A percentile compares a stretch with the other conserved stretches of the same genome.
phyloP scores from a whole-genome alignment of 768 basidiomycete species.

The Baorangia bicolor region DNA sequence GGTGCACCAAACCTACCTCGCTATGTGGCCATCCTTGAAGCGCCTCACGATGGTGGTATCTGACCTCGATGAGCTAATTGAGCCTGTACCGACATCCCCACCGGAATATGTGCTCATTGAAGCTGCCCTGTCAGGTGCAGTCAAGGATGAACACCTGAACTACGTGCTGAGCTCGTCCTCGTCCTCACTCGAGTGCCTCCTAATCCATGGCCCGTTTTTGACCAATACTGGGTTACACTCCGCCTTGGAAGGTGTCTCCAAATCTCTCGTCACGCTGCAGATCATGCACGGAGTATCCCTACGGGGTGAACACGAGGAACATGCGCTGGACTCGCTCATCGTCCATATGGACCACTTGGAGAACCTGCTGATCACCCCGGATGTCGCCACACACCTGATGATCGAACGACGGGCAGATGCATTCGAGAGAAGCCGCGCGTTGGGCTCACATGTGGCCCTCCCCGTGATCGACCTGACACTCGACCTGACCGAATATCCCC shows the following conservation, averaged over 20 bases:
- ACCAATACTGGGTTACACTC: not conserved
- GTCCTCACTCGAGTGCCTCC: no score
- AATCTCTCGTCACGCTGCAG: no score
- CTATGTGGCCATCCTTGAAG: not conserved
- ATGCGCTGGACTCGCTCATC: not conserved
- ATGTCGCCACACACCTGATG: not conserved
- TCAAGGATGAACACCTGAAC: no score
- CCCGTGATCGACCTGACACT: no score
- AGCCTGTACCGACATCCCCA: no score
- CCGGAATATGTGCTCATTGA: no score
- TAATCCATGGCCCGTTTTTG: not conserved
- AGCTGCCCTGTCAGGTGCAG: no score
- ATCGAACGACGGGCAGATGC: not conserved
- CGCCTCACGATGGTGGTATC: no score
- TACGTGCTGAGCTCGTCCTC: no score
- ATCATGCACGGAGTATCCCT: no score
- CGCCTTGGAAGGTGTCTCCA: not conserved
- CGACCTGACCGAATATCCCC: no score
- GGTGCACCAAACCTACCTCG: not conserved
- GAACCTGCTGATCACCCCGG: not conserved
- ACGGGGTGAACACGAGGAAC: not conserved
- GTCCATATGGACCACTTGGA: not conserved
- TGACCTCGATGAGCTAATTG: no score
- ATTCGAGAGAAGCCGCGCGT: not conserved
- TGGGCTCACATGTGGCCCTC: not conserved